Conservation (phyloP, 1,139 yeast genomes). For the Wickerhamomyces sp. region DNA sequence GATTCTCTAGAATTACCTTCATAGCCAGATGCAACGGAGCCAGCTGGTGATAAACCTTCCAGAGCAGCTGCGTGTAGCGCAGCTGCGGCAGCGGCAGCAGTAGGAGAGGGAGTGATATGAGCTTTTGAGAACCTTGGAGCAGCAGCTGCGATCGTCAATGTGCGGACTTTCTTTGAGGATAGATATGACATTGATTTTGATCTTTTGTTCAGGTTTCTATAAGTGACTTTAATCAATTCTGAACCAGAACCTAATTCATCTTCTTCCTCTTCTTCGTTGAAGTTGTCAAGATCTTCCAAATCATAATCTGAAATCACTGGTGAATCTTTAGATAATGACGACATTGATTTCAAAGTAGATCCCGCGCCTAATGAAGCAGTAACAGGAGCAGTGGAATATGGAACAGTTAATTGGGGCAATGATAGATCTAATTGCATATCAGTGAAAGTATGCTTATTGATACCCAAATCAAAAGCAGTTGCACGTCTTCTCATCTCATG, state of each 20-base stretch:
- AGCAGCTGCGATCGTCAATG: slow-evolving; percentile 76
- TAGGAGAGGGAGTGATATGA: slow-evolving; percentile 50
- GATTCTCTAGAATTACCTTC: slow-evolving; percentile 13
- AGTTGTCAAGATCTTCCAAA: slow-evolving; percentile 34
- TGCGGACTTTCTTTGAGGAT: slow-evolving; percentile 41
- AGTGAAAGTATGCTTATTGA: slow-evolving; percentile 29
- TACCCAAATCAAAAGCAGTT: slow-evolving; percentile 23
- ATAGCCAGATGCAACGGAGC: slow-evolving; percentile 16
- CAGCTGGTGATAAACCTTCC: slow-evolving; percentile 24
- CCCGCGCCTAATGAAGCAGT: slow-evolving; percentile 50
- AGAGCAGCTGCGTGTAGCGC: slow-evolving; percentile 71
- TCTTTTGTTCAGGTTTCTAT: slow-evolving; percentile 43
- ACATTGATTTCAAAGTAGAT: slow-evolving; percentile 7
- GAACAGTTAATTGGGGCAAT: slow-evolving; percentile 54
- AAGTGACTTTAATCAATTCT: slow-evolving; percentile 18
- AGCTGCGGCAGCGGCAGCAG: slow-evolving; percentile 69
- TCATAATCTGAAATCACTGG: slow-evolving; percentile 26
- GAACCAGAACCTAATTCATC: slow-evolving; percentile 34
- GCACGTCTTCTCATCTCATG: slow-evolving; percentile 24
- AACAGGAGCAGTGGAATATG: slow-evolving; percentile 72
- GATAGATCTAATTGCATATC: slow-evolving; percentile 42
- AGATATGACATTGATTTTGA: slow-evolving; percentile 61
- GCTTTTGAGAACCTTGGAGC: slow-evolving; percentile 72
- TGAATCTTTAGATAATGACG: slow-evolving; percentile 5
- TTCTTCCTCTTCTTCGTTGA: slow-evolving; percentile 44